Conservation (phyloP, 1,139 yeast species). For the Pichia sp. region DNA sequence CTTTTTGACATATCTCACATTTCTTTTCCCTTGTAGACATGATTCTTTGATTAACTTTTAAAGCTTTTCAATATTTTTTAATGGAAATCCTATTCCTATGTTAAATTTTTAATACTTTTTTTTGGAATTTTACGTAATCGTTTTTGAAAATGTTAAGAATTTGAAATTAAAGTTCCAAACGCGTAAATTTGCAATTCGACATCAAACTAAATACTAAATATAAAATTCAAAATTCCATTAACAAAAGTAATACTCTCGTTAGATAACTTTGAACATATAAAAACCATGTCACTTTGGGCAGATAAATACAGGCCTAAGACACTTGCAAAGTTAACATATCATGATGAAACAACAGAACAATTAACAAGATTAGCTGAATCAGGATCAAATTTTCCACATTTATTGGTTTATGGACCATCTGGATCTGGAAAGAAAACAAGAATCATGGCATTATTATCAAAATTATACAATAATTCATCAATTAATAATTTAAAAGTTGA, state of each 20-base stretch:
- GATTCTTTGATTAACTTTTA: background rate
- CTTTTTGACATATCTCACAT: constrained; percentile 36
- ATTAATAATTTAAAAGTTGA: constrained; percentile 85
- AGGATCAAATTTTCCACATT: constrained; percentile 83
- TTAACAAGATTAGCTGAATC: constrained; percentile 51
- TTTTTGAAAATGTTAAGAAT: background rate
- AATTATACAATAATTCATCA: constrained; percentile 67
- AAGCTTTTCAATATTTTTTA: background rate
- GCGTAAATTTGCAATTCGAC: background rate
- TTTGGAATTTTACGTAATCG: background rate
- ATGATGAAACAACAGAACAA: constrained; percentile 55
- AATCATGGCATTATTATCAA: constrained; percentile 71
- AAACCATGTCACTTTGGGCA: constrained; percentile 88
- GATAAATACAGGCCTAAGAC: constrained; percentile 83
- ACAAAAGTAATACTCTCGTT: background rate
- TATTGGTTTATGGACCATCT: constrained; percentile 87
- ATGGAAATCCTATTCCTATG: background rate
- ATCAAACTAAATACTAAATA: background rate
- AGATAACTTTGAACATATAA: background rate
- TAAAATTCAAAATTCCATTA: background rate
- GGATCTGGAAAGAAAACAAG: constrained; percentile 98
- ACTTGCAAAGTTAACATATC: constrained; percentile 60
- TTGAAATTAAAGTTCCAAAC: background rate
- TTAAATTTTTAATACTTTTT: background rate
- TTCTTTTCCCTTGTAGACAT: constrained; percentile 22